Evolutionary conservation across 768 basidiomycete species (phyloP).

Genomic region (Hericium erinaceus): DNA sequence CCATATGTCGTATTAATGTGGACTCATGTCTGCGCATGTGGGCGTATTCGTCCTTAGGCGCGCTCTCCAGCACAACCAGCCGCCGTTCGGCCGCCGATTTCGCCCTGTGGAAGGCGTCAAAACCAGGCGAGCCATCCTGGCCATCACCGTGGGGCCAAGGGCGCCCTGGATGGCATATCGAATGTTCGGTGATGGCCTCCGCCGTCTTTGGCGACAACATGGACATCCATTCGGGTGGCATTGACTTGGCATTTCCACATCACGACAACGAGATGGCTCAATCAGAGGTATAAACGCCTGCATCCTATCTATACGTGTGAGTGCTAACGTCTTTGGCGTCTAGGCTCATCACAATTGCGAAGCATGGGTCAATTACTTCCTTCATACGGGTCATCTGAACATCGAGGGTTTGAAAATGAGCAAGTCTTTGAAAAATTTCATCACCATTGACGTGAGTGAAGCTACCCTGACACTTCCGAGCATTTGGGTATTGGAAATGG

Average conservation of each 20-base stretch:
- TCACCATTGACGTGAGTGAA: constrained; percentile 77
- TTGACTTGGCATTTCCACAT: constrained; percentile 97
- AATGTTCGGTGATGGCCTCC: constrained; percentile 97
- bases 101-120: constrained; percentile 95
- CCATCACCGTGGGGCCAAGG: constrained; percentile 92
- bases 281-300: constrained; percentile 55
- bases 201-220: constrained; percentile 83
- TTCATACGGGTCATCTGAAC: constrained; percentile 96
- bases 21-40: background rate
- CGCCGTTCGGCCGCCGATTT: constrained; percentile 87
- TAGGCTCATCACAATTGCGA: constrained; percentile 89
- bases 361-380: constrained; percentile 97
- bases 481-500: constrained; percentile 1
- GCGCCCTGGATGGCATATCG: constrained; percentile 99
- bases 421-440: constrained; percentile 98
- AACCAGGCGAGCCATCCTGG: constrained; percentile 95
- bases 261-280: constrained; percentile 99
- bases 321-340: constrained; percentile 4
- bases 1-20: background rate
- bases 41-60: constrained; percentile 29
- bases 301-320: background rate
- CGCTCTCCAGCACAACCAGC: constrained; percentile 45
- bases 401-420: constrained; percentile 99
- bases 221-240: constrained; percentile 97
- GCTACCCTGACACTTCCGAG: background rate